Evolutionary conservation across 2,329 filamentous ascomycete species (phyloP).

Genomic region (Cladosporium sp.): DNA sequence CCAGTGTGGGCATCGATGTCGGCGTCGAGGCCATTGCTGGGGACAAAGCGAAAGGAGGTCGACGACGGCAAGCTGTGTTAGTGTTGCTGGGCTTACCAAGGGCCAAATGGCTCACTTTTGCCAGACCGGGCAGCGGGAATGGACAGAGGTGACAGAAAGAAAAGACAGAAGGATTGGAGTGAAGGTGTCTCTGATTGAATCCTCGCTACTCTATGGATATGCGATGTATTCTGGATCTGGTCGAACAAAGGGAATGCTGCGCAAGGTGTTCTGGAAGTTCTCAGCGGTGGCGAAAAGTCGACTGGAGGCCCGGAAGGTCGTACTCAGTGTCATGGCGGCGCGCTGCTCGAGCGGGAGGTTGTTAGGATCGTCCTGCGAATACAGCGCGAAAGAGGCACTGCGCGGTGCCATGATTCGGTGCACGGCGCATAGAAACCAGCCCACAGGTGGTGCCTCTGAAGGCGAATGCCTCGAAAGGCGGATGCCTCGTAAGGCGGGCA

Average conservation of each 20-base stretch:
- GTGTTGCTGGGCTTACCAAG: neutral
- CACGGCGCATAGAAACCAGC: constrained; percentile 1
- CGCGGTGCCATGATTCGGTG: constrained; percentile 2
- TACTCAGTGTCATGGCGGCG: neutral
- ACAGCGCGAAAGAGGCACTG: neutral
- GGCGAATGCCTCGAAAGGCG: too few species aligned
- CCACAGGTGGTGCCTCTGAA: too few species aligned
- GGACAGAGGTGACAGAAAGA: neutral
- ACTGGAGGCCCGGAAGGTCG: constrained; percentile 3
- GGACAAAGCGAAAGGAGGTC: neutral
- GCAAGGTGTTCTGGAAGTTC: too few species aligned
- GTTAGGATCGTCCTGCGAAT: neutral
- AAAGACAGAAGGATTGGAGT: too few species aligned
- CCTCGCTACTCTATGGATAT: too few species aligned
- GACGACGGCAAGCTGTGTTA: neutral
- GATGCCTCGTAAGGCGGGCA: too few species aligned
- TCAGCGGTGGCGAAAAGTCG: too few species aligned
- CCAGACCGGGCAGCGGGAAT: neutral
- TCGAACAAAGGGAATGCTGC: too few species aligned
- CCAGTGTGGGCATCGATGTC: neutral
- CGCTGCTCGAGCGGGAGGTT: neutral
- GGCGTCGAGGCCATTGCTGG: neutral
- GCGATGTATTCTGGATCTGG: too few species aligned
- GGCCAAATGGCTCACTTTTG: neutral
- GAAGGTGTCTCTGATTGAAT: too few species aligned